Percentiles rank a stretch among this genome's conserved stretches.
phyloP scores from a whole-genome alignment of 495 filamentous ascomycete genomes.

The Aspergillus ostianus region DNA sequence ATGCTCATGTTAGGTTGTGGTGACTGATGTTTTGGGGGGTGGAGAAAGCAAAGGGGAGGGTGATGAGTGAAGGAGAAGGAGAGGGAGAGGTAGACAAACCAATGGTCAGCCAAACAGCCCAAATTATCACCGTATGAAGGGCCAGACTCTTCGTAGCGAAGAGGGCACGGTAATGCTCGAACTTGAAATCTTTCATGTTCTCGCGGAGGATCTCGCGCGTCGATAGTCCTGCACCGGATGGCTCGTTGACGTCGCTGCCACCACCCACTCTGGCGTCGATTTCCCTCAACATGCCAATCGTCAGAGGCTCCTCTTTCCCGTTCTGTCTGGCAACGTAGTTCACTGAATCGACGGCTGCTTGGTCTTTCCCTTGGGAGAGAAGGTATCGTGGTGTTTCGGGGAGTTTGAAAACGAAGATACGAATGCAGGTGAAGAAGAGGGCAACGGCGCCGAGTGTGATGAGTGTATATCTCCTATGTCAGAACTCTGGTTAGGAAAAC shows the following conservation, averaged over 20 bases:
- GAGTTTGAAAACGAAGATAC: constrained; percentile 32
- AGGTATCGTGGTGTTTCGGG: constrained; percentile 34
- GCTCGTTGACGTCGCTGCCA: neutral
- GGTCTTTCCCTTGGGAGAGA: constrained; percentile 31
- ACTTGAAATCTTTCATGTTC: constrained; percentile 30
- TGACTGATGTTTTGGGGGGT: neutral
- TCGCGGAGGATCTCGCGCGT: constrained; percentile 27
- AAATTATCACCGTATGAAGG: constrained; percentile 26
- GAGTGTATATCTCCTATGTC: constrained; percentile 30
- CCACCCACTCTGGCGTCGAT: constrained; percentile 26
- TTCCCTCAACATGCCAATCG: constrained; percentile 29
- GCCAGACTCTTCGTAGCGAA: constrained; percentile 27
- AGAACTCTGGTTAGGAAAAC: neutral
- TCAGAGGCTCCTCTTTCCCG: constrained; percentile 28
- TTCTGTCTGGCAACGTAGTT: constrained; percentile 33
- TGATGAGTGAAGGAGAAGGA: too few species aligned
- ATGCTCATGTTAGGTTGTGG: neutral
- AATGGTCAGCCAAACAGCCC: constrained; percentile 33
- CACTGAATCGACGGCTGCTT: constrained; percentile 30
- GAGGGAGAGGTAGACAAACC: constrained; percentile 13
- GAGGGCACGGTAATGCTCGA: constrained; percentile 25
- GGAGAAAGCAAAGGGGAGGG: too few species aligned
- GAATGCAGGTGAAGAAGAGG: constrained; percentile 30
- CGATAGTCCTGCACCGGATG: constrained; percentile 12
- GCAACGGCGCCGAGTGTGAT: constrained; percentile 31